Evolutionary conservation across 352 stramenopile species (phyloP).

Genomic region (Pythium pyrilobum): DNA sequence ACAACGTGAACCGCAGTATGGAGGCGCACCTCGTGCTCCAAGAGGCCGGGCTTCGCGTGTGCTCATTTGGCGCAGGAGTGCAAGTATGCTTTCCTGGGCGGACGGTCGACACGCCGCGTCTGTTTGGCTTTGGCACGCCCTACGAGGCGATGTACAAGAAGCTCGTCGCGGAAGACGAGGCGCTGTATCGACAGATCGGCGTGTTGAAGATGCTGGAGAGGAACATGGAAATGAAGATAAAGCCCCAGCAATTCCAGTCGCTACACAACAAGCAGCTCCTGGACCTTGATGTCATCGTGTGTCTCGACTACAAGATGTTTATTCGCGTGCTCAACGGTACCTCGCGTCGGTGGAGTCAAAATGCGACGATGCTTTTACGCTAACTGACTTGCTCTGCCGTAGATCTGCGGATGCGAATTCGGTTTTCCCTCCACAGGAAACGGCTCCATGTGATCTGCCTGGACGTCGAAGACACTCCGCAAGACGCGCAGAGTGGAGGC

Average conservation of each 20-base stretch:
- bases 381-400: not conserved
- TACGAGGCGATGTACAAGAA: conserved; percentile 47
- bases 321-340: conserved; percentile 17
- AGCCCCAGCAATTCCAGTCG: conserved; percentile 43
- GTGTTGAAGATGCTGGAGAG: conserved; percentile 47
- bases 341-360: not conserved
- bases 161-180: conserved; percentile 28
- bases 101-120: conserved; percentile 11
- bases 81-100: conserved; percentile 41
- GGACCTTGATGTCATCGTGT: conserved; percentile 44
- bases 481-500: conserved; percentile 32
- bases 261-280: conserved; percentile 30
- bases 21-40: conserved; percentile 44
- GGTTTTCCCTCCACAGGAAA: conserved; percentile 18
- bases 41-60: conserved; percentile 33
- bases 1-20: conserved; percentile 65
- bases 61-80: conserved; percentile 39
- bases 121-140: conserved; percentile 41
- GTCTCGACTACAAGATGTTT: conserved; percentile 38
- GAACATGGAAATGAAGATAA: conserved; percentile 41
- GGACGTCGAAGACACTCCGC: conserved; percentile 39
- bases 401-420: conserved; percentile 21
- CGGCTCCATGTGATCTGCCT: conserved; percentile 50
- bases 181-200: conserved; percentile 20
- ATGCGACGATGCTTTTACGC: not conserved